Evolutionary conservation across 139 green algal species (phyloP), one percentile per base, ranked within the genome.

Genomic region (Picochlorum costavermella): DNA sequence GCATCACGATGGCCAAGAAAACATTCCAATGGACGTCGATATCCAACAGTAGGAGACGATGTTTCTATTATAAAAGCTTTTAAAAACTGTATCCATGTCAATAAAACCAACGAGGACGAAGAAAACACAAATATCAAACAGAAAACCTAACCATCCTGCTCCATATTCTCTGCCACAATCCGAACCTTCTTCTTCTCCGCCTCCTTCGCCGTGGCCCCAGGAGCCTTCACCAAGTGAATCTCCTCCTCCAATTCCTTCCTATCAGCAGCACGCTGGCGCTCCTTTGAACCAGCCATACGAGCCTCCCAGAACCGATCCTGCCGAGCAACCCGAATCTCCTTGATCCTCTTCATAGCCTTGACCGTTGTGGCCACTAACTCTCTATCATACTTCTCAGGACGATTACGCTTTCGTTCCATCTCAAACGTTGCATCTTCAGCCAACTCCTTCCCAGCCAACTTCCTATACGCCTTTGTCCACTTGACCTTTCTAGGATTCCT

Each of bases 401-500:
- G 63, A 79, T 99, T 98, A 50, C 94, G 77, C 49, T 74, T 75
- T 44, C 92, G 74, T 82, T 99, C 94, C 82, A 99, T 80, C 69
- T 99, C 90, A 75, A 98, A 98, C 0, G 88, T 97, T 10, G 89
- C 79, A 70, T 98, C 94, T 78, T 94, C 82, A 12, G 86, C 83
- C 3, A 98, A 77, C 68, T 98, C 90, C 74, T 98, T 98, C 66
- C 92, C 92, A 29, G 88, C 84, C 10, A 95, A 70, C 71, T 93
- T 94, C 23, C 94, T 77, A 77, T 95, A 96, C 0, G 92, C 92
- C 75, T 98, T 98, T 9, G 92, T 98, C 92, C 92, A 98, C 37
- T 84, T 82, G 16, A 97, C 86, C 75, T 98, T 99, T 16, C 94
- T 76, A 2, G 94, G 94, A 65, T 98, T 98, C 23, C 94, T 84